Evolutionary conservation across 1,284 basidiomycete species (phyloP).

Genomic region (Ceratobasidium sp.): DNA sequence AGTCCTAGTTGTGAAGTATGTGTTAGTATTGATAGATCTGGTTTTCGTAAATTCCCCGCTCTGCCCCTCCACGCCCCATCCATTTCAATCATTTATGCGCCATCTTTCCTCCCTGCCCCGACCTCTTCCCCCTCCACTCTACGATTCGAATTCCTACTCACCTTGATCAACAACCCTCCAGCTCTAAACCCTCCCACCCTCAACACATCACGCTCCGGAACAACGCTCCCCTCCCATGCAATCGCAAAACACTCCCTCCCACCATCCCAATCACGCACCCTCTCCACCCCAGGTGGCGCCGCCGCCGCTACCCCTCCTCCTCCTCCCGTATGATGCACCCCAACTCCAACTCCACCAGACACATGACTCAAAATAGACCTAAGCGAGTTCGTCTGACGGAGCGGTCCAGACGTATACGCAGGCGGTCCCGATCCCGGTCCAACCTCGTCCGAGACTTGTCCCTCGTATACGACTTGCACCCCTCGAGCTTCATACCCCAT

Average conservation of each 20-base stretch:
- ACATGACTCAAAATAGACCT: constrained; percentile 33
- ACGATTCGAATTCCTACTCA: constrained; percentile 34
- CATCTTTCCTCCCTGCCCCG: background rate
- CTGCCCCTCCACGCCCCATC: too few relatives aligned
- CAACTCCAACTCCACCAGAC: background rate
- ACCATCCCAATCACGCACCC: constrained; percentile 24
- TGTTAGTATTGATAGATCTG: background rate
- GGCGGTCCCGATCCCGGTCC: background rate
- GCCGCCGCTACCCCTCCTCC: background rate
- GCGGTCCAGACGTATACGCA: constrained; percentile 25
- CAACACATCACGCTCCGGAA: constrained; percentile 45
- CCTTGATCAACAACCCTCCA: constrained; percentile 49
- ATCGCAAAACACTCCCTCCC: constrained; percentile 41
- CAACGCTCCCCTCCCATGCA: constrained; percentile 50
- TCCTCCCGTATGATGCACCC: constrained; percentile 7
- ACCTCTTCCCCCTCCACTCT: background rate
- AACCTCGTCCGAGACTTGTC: constrained; percentile 4
- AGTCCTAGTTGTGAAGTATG: constrained; percentile 41
- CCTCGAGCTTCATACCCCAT: background rate
- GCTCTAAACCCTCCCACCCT: constrained; percentile 50
- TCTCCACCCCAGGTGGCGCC: constrained; percentile 33
- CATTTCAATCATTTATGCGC: too few relatives aligned
- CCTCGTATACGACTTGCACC: constrained; percentile 28
- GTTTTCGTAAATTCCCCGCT: too few relatives aligned
- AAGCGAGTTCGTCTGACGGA: constrained; percentile 25